Percentiles rank a stretch among this genome's conserved stretches.
Conservation (phyloP, 2,329 filamentous ascomycete species). For the Thermothelomyces thermophilus region DNA sequence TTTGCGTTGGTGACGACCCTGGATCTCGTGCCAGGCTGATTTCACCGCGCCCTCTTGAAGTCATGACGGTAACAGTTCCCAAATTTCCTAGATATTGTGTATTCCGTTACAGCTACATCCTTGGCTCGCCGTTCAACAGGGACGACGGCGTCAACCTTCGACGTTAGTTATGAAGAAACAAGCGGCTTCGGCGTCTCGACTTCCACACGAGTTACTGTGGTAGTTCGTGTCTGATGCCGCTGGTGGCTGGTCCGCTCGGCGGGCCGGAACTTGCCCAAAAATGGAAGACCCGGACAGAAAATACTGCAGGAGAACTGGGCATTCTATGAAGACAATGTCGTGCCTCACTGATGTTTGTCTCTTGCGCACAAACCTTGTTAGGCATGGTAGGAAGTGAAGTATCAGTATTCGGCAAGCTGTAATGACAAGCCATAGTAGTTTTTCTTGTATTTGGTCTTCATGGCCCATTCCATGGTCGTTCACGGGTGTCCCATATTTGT, state of each 20-base stretch:
- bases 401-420: neutral
- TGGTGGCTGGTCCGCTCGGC: constrained; percentile 13
- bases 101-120: too few species aligned
- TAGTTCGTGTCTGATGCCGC: neutral
- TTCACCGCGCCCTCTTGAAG: too few species aligned
- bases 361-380: neutral
- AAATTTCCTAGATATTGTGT: too few species aligned
- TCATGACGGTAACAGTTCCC: too few species aligned
- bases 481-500: constrained; percentile 1
- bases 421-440: neutral
- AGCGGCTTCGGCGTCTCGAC: too few species aligned
- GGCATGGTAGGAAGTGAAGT: neutral
- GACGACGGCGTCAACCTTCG: too few species aligned
- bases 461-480: neutral
- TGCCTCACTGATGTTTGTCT: neutral
- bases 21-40: too few species aligned
- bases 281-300: constrained; percentile 6
- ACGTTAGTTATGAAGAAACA: too few species aligned
- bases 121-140: too few species aligned
- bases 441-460: neutral
- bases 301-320: neutral
- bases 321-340: neutral
- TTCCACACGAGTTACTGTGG: too few species aligned
- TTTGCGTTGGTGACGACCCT: too few species aligned
- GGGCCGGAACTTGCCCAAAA: constrained; percentile 10